Base-by-base conservation (phyloP, 176 grass and related monocot genomes). In the Neostapfia colusana region DNA sequence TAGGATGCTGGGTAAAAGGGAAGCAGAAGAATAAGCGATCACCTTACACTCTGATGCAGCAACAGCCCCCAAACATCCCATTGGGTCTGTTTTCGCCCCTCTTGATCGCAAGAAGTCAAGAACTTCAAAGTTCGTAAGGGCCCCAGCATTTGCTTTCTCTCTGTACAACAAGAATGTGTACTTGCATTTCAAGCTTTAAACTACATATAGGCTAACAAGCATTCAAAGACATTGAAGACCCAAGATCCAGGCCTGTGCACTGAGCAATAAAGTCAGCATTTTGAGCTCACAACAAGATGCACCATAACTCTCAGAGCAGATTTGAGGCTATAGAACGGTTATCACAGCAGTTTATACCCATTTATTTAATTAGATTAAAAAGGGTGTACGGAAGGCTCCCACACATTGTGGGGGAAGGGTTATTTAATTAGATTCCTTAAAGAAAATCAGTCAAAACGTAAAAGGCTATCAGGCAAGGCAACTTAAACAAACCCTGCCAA, bases 1-100 rank as follows among this genome's bases (percentile, higher is more conserved):
- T 64, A 20, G 72, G 26, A 20, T 23, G 40, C 1, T 35, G 49
- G 24, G 56, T 43, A 38, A 68, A 64, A 66, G 54, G 40, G 69
- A 28, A 72, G 26, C 0, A 86, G 15, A 77, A 70, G 60, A 79
- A 20, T 3, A 86, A 54, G 5, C 49, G 23, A 56, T 2, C 42
- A 93, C 93, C 90, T 97, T 93, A 77, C 93, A 93, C 70, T 93
- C 93, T 27, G 93, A 93, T 70, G 85, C 85, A 38, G 88, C 68
- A 53, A 90, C 93, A 37, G 83, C 81, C 51, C 93, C 93, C 74
- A 97, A 77, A 42, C 93, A 97, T 45, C 90, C 90, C 88, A 97
- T 97, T 11, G 90, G 93, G 36, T 97, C 88, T 24, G 62, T 81
- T 73, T 83, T 91, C 21, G 91, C 94, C 18, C 86, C 91, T 85